Evolutionary conservation across 371 early-diverging fungal genomes (phyloP), one percentile per base, ranked within the genome.

Genomic region (Mucor circinelloides): DNA sequence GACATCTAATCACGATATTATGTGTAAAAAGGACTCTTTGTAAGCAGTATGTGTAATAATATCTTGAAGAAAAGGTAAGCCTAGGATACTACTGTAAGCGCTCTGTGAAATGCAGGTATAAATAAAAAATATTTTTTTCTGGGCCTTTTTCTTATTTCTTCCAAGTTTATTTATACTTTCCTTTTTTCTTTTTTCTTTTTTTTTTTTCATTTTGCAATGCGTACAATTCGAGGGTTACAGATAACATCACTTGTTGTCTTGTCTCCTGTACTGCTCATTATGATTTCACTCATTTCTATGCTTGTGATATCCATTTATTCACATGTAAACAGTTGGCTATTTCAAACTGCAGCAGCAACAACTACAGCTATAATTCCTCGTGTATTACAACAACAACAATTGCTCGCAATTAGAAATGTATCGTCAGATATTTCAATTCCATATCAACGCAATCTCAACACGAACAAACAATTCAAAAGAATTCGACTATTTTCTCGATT

Each of bases 181-280:
- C 44, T 36, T 62, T 28, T 46, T 7, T 17, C 10, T 8, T 44
- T 15, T 38, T n/a, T 42, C 15, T 57, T 23, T 27, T 58, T 28
- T 44, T 12, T 23, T 12, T 5, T 44, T 15, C 32, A 15, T 55
- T 58, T 52, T 25, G 61, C 46, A 57, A 68, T 72, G 68, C 72
- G 68, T 34, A 55, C 68, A 34, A 63, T 52, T 57, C 68, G 72
- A 64, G 72, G 68, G 57, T 28, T 72, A 27, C 60, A 73, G 57
- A 68, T 72, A 61, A 63, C 69, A 19, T 73, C 69, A 3, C 54
- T 69, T 60, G 64, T 73, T 52, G 73, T 69, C 13, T 58, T 72
- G 30, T 66, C 65, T 27, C 69, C 69, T 42, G 66, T 72, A 6
- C 23, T 70, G 19, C 64, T 71, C 13, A 58, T 71, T 38, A 25